These are phyloP conservation scores for Torulaspora globosa DNA, from an alignment of 1,139 yeast genomes.

Conservation along the genomic window DNA sequence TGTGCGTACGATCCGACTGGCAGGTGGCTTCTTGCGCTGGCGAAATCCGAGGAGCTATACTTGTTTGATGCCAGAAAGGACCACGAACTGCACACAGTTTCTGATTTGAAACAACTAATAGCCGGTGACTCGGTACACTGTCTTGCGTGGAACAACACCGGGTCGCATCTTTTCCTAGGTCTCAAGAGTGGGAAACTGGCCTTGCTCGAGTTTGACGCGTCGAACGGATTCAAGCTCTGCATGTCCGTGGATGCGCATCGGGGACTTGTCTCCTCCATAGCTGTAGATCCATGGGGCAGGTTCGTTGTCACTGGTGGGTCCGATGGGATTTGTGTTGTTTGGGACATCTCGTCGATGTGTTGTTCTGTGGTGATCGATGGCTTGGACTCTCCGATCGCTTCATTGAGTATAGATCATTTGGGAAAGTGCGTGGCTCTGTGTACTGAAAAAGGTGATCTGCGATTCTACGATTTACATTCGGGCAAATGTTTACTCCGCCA, in stretches of 20 bases:
- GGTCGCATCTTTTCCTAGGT: slow-evolving; percentile 34
- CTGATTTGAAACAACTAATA: slow-evolving; percentile 13
- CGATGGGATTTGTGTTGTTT: slow-evolving; percentile 65
- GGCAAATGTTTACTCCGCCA: slow-evolving; percentile 23
- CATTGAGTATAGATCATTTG: slow-evolving; percentile 45
- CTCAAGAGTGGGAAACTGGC: slow-evolving; percentile 41
- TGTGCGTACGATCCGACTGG: slow-evolving; percentile 52
- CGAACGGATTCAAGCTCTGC: slow-evolving; percentile 23
- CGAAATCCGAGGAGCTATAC: slow-evolving; percentile 35
- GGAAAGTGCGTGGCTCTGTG: slow-evolving; percentile 47
- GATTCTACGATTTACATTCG: slow-evolving; percentile 41
- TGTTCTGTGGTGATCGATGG: slow-evolving; percentile 44
- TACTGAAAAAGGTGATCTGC: slow-evolving; percentile 43
- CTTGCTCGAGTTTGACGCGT: slow-evolving; percentile 34
- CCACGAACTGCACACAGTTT: slow-evolving; percentile 18
- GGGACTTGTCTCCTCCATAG: slow-evolving; percentile 48
- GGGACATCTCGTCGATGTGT: slow-evolving; percentile 49
- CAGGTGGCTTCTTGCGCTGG: slow-evolving; percentile 46
- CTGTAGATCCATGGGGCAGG: slow-evolving; percentile 56
- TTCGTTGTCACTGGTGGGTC: slow-evolving; percentile 58
- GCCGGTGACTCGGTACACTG: slow-evolving; percentile 17
- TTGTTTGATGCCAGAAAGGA: slow-evolving; percentile 28
- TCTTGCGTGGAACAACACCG: slow-evolving; percentile 37
- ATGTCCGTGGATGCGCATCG: slow-evolving; percentile 47
- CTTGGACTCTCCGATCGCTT: slow-evolving; percentile 49